Evolutionary conservation across 2,329 filamentous ascomycete genomes (phyloP), one percentile per base, ranked within the genome.

Genomic region (Aspergillus nomiae): DNA sequence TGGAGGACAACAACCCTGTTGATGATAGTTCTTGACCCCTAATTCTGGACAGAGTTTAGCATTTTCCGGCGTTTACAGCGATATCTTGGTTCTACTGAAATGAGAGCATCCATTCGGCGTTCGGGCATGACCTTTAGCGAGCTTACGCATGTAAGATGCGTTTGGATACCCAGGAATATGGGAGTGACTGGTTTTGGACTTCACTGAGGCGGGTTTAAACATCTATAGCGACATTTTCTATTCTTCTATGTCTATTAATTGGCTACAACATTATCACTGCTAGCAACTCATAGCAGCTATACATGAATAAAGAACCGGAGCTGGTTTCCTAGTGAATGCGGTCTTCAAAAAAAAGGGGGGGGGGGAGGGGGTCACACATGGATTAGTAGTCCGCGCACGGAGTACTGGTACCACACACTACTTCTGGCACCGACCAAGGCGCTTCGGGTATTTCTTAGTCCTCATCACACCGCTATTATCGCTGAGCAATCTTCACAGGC

Each of bases 41-140:
- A 4, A 26, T 54, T 54, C 19, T 62, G 56, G 53, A 59, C 58
- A 56, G 56, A 38, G 48, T 62, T 41, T 60, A 56, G 65, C 66
- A 67, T 69, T 63, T 63, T 26, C 61, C 58, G 65, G 69, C 68
- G 68, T 69, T 65, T 54, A 58, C 41, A 69, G 65, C 65, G 61
- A 67, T 66, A 60, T 59, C 59, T 56, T 43, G 59, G 36, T 66
- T 60, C 54, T 51, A 48, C 34, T 48, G 54, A 36, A 19, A 32
- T 19, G 28, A 24, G 51, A 63, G 66, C 64, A 67, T 68, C 59
- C 56, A n/a, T 56, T 46, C 28, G 68, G 68, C 67, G 69, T 69
- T 69, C 30, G 38, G 61, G 59, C 58, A 34, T 57, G 38, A 58
- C 55, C 16, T 30, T 54, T 43, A 30, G 53, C 43, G 51, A 51